Percentiles rank a stretch among this genome's conserved stretches.
Conservation (phyloP, 2,329 filamentous ascomycete genomes). For the Dactylonectria estremocensis region DNA sequence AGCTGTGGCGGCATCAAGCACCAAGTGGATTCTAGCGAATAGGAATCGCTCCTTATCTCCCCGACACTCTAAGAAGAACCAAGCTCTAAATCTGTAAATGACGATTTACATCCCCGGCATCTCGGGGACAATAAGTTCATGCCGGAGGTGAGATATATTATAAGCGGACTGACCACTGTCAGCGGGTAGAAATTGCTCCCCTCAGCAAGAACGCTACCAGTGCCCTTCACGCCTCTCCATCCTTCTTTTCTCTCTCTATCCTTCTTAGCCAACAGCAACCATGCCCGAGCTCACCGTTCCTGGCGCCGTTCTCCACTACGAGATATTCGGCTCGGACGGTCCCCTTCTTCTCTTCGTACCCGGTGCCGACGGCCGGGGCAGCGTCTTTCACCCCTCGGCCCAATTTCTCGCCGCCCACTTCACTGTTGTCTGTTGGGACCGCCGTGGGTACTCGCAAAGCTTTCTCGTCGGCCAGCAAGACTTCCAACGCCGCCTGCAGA, state of each 20-base stretch:
- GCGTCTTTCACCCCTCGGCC: background rate
- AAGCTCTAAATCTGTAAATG: background rate
- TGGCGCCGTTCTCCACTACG: background rate
- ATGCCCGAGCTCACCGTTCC: background rate
- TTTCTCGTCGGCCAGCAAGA: background rate
- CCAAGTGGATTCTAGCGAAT: background rate
- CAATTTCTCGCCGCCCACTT: background rate
- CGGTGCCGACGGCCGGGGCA: background rate
- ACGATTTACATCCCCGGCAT: background rate
- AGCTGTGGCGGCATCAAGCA: too few species aligned
- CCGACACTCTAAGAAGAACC: background rate
- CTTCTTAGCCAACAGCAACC: background rate
- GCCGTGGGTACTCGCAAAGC: background rate
- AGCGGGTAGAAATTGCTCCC: background rate
- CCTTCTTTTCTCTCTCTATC: background rate
- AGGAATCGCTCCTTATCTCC: background rate
- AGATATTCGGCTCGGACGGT: background rate
- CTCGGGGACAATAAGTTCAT: background rate
- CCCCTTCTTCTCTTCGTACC: background rate
- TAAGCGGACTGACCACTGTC: background rate
- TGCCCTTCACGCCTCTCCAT: background rate
- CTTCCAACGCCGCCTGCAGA: background rate
- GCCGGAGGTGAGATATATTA: background rate
- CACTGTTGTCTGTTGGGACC: background rate
- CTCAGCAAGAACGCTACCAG: too few species aligned